These are phyloP conservation scores for Eimeria necatrix DNA, from an alignment of 169 alveolate species.

Conservation along the genomic window DNA sequence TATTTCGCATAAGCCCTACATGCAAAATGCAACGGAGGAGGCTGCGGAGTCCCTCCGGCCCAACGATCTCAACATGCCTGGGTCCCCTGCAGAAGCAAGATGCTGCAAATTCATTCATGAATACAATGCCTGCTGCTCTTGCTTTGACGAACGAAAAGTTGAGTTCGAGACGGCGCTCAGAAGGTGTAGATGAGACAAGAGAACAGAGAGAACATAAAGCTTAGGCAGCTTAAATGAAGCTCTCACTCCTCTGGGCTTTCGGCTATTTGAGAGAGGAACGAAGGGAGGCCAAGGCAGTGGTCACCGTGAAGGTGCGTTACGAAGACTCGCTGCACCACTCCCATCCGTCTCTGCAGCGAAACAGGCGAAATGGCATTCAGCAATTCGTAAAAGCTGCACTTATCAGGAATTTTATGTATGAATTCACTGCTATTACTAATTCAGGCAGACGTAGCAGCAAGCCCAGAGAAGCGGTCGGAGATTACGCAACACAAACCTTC, in stretches of 20 bases:
- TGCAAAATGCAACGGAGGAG: constrained; percentile 74
- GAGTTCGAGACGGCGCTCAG: background rate
- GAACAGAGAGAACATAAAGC: background rate
- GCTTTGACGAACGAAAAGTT: background rate
- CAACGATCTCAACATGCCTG: constrained; percentile 85
- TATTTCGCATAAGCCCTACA: constrained; percentile 69
- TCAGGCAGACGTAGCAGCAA: background rate
- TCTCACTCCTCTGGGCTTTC: constrained; percentile 45
- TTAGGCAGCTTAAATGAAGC: background rate
- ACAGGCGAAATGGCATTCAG: background rate
- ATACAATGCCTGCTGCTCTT: background rate
- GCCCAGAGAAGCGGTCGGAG: background rate
- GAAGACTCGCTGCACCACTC: constrained; percentile 83
- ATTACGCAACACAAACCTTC: constrained; percentile 18
- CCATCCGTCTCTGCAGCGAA: constrained; percentile 75
- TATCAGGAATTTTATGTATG: background rate
- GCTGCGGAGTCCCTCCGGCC: constrained; percentile 88
- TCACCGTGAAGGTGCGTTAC: constrained; percentile 93
- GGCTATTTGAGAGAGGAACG: constrained; percentile 85
- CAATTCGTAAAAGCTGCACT: background rate
- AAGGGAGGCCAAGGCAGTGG: constrained; percentile 89
- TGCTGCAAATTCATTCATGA: background rate
- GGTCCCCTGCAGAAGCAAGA: constrained; percentile 72
- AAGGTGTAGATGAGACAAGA: background rate
- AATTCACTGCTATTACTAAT: background rate